Base-by-base conservation (phyloP, 2,329 filamentous ascomycete genomes). In the Bisporella sp. region DNA sequence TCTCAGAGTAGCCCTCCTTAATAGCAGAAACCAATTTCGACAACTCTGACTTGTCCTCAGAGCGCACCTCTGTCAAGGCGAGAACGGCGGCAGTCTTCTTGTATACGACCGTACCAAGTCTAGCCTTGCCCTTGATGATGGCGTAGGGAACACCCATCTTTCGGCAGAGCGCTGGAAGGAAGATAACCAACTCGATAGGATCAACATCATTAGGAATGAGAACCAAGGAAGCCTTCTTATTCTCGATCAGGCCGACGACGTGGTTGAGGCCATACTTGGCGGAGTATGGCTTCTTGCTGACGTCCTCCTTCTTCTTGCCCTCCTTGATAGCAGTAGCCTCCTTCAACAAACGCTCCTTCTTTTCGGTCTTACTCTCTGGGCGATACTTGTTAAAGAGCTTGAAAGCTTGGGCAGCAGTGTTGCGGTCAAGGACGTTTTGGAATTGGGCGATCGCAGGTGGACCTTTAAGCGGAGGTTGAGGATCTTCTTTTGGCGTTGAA, bases 301-400 rank as follows among this genome's bases (percentile, higher is more conserved):
- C 92, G 68, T 96, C 91, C 83, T 99, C 95, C 88, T 97, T 97
- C 88, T 97, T 99, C 88, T 97, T 96, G 75, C 95, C 93, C 76
- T 97, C 91, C 73, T 90, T 85, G 73, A 99, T 84, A 68, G 93
- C 95, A 66, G 91, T 96, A 61, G 95, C 93, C 84, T 99, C 93
- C 83, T 96, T 90, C 73, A 88, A 84, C 62, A 99, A 82, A 77
- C 93, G 90, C 81, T 99, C 95, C 85, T 97, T 99, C 89, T 99
- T 99, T 86, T 97, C 92, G 66, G 81, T 78, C 85, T 96, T 97
- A 75, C 89, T 95, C 84, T 99, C 93, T 64, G 93, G 93, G 68
- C 92, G 90, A 87, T 99, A 99, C 84, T 99, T 99, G 88, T 96
- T 95, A 71, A 99, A 88, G 71, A 99, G 86, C 84, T 97, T 97